phyloP scores from a whole-genome alignment of 257 asterid genomes.

The Orobanche coerulescens region DNA sequence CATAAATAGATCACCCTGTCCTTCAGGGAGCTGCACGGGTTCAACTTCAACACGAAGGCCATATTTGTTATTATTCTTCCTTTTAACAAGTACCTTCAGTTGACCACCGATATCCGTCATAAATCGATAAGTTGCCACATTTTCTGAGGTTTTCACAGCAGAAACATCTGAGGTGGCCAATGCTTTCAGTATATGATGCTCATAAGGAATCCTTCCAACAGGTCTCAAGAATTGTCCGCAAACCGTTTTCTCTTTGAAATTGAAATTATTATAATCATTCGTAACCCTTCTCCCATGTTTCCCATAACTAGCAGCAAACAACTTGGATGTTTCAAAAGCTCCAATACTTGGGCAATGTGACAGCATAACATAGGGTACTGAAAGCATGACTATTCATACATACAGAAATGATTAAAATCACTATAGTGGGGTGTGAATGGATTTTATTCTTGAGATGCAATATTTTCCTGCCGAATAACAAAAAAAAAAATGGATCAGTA shows the following conservation, averaged over 20 bases:
- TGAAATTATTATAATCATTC: constrained; percentile 22
- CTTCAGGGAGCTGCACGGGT: constrained; percentile 28
- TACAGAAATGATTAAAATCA: constrained; percentile 12
- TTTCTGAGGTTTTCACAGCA: constrained; percentile 33
- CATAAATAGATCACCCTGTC: constrained; percentile 37
- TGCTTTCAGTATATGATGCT: constrained; percentile 35
- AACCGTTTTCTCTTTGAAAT: constrained; percentile 20
- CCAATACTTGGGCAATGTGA: constrained; percentile 37
- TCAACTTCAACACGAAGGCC: constrained; percentile 45
- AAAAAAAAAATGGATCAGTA: constrained; percentile 9
- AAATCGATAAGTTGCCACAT: constrained; percentile 46
- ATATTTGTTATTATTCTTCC: constrained; percentile 33
- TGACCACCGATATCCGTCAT: constrained; percentile 62
- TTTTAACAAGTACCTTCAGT: constrained; percentile 50
- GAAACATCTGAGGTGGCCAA: constrained; percentile 34
- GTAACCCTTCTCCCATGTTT: constrained; percentile 28
- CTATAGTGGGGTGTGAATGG: background rate
- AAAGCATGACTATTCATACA: constrained; percentile 37
- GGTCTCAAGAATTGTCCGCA: constrained; percentile 10
- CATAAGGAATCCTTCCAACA: constrained; percentile 22
- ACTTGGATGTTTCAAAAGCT: constrained; percentile 28
- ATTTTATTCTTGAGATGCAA: background rate
- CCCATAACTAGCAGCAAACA: constrained; percentile 22
- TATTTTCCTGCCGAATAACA: constrained; percentile 20
- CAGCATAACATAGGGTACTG: constrained; percentile 31